phyloP scores from a whole-genome alignment of 1,284 basidiomycete genomes.

The Irpex sp. region DNA sequence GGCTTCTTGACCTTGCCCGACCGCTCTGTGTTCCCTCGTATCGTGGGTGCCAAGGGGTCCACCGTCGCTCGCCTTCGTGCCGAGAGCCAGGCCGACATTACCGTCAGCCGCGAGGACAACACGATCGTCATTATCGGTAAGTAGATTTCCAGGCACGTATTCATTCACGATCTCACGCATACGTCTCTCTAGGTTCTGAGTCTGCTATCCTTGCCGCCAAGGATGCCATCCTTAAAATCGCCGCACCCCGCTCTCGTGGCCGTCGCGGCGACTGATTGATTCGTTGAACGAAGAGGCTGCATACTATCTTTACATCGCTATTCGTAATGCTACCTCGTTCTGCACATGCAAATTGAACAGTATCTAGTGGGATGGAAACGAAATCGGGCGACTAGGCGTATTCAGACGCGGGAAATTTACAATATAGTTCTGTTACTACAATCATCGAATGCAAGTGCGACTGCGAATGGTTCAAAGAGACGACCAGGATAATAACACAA shows the following conservation, averaged over 20 bases:
- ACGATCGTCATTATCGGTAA: conserved; percentile 80
- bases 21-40: conserved; percentile 74
- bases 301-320: conserved; percentile 11
- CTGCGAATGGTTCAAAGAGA: not conserved
- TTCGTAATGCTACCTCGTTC: conserved; percentile 13
- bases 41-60: conserved; percentile 85
- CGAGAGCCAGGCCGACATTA: conserved; percentile 87
- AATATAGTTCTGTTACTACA: conserved; percentile 1
- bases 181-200: conserved; percentile 50
- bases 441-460: not conserved
- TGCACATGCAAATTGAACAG: conserved; percentile 3
- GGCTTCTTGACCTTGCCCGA: conserved; percentile 76
- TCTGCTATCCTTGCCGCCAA: conserved; percentile 70
- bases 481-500: not conserved
- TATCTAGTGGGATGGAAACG: conserved; percentile 2
- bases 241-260: conserved; percentile 38
- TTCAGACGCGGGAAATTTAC: conserved; percentile 4
- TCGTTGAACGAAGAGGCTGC: not conserved
- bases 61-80: conserved; percentile 80
- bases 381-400: conserved; percentile 3
- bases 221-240: conserved; percentile 74
- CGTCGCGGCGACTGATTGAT: conserved; percentile 33
- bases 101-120: conserved; percentile 79
- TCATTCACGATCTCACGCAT: conserved; percentile 1
- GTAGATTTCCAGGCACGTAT: conserved; percentile 21